Conservation (phyloP, 345 rosid species). For the Bruguiera parviflora region DNA sequence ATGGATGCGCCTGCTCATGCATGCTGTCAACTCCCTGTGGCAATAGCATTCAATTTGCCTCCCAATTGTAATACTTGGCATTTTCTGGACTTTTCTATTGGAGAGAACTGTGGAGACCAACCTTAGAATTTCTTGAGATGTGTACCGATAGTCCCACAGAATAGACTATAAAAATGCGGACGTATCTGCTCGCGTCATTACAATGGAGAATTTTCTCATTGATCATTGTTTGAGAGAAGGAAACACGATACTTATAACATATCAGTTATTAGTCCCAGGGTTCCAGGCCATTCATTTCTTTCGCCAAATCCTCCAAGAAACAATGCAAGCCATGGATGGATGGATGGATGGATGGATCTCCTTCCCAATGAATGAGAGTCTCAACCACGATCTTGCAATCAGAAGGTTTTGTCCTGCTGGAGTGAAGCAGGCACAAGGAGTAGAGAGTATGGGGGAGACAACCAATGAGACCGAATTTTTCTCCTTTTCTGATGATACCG, state of each 20-base stretch:
- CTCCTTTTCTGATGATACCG: slow-evolving; percentile 18
- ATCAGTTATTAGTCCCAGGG: neutral
- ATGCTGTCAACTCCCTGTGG: neutral
- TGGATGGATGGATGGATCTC: slow-evolving; percentile 35
- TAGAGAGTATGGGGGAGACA: slow-evolving; percentile 35
- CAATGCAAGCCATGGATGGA: slow-evolving; percentile 41
- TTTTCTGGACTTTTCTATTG: slow-evolving; percentile 17
- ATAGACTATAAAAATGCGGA: neutral
- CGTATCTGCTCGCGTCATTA: neutral
- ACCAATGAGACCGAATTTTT: slow-evolving; percentile 26
- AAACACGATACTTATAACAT: slow-evolving; percentile 9
- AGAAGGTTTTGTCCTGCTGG: slow-evolving; percentile 60
- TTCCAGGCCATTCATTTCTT: neutral
- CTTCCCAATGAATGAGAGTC: slow-evolving; percentile 35
- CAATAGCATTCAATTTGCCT: neutral
- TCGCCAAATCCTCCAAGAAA: slow-evolving; percentile 14
- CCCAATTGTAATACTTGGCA: slow-evolving; percentile 39
- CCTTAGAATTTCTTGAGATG: neutral
- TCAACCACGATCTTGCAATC: slow-evolving; percentile 56
- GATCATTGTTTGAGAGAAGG: slow-evolving; percentile 20
- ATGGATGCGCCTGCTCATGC: neutral
- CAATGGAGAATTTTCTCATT: slow-evolving; percentile 20
- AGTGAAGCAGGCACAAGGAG: slow-evolving; percentile 40
- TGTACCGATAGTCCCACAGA: neutral
- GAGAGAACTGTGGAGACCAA: neutral